Evolutionary conservation across 2,329 filamentous ascomycete species (phyloP).

Genomic region (Penicillium palitans): DNA sequence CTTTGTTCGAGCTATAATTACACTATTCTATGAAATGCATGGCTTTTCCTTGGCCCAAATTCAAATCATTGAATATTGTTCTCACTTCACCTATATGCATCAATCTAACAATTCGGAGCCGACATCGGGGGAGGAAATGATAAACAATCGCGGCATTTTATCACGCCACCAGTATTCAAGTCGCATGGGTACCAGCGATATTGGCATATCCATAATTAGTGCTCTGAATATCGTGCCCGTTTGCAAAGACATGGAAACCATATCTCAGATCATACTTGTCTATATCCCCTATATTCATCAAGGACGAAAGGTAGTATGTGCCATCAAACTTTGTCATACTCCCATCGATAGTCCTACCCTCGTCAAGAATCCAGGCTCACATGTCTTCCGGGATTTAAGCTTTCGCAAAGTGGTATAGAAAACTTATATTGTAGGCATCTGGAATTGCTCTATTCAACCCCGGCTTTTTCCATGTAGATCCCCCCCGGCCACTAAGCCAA

Average conservation of each 20-base stretch:
- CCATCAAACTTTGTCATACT: conserved; percentile 49
- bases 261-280: conserved; percentile 57
- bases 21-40: not conserved
- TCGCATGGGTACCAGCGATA: conserved; percentile 12
- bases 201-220: conserved; percentile 22
- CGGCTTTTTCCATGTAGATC: conserved; percentile 1
- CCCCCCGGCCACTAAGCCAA: conserved; percentile 7
- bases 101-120: not conserved
- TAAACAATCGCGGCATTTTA: conserved; percentile 6
- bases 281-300: conserved; percentile 36
- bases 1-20: not conserved
- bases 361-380: conserved; percentile 51
- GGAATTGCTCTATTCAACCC: not conserved
- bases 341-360: conserved; percentile 62
- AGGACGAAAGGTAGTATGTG: conserved; percentile 58
- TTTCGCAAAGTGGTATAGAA: conserved; percentile 46
- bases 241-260: conserved; percentile 31
- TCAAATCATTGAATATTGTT: not conserved
- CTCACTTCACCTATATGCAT: not conserved
- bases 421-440: not conserved
- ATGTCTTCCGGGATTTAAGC: conserved; percentile 51
- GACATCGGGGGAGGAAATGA: conserved; percentile 4
- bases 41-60: not conserved
- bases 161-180: conserved; percentile 12
- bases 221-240: conserved; percentile 22